A percentile compares a stretch with the other conserved stretches of the same genome.
Conservation (phyloP, 1,284 basidiomycete species). For the Ustilago cynodontis region DNA sequence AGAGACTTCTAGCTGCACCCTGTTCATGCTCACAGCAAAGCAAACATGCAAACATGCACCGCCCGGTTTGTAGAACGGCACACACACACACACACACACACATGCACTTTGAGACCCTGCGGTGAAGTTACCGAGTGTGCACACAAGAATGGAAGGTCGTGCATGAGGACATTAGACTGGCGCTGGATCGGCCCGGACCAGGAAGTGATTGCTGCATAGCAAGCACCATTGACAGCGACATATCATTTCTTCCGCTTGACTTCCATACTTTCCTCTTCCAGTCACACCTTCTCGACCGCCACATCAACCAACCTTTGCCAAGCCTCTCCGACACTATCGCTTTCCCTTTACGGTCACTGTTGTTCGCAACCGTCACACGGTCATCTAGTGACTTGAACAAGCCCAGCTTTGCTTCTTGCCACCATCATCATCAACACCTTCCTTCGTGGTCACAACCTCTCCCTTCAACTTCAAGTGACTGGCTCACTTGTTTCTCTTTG, state of each 20-base stretch:
- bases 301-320: background rate
- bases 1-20: background rate
- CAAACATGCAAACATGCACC: background rate
- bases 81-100: too few relatives aligned
- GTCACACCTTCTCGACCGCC: background rate
- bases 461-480: conserved; percentile 12
- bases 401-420: background rate
- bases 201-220: too few relatives aligned
- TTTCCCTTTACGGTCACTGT: conserved; percentile 10
- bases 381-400: background rate
- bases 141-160: background rate
- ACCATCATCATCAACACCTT: conserved; percentile 14
- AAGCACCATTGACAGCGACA: too few relatives aligned
- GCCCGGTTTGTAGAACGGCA: background rate
- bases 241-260: background rate
- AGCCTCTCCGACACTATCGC: background rate
- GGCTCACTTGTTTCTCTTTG: conserved; percentile 17
- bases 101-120: background rate
- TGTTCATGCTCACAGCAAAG: background rate
- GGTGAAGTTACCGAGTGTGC: background rate
- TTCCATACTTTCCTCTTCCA: conserved; percentile 6
- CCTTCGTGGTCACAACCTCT: conserved; percentile 6
- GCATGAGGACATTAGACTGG: too few relatives aligned
- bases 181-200: too few relatives aligned
- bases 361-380: background rate